Conservation (phyloP, 371 early-diverging fungal species). For the Parasitella parasitica region DNA sequence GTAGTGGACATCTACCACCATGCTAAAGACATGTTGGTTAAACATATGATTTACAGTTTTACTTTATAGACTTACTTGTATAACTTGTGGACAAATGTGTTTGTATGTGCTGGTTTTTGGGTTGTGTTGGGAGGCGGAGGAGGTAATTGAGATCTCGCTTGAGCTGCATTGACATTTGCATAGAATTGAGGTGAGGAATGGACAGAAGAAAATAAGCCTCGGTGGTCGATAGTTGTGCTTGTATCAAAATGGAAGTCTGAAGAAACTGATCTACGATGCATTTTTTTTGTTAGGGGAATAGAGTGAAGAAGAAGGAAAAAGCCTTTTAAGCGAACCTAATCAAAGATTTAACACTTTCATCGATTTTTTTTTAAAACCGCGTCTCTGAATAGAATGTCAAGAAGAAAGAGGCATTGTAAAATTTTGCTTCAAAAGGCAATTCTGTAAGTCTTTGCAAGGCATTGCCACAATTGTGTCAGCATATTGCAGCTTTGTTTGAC, state of each 20-base stretch:
- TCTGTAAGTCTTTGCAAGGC: no score
- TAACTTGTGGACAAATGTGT: constrained; percentile 48
- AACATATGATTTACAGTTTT: no score
- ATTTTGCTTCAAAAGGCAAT: neutral
- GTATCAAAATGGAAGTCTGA: constrained; percentile 13
- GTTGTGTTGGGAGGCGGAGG: constrained; percentile 32
- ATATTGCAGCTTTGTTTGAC: no score
- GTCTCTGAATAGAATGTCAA: neutral
- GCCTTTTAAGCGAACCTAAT: constrained; percentile 11
- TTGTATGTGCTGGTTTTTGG: constrained; percentile 28
- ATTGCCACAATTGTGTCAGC: neutral
- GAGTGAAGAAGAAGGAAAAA: constrained; percentile 3
- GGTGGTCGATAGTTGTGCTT: neutral
- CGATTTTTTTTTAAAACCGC: constrained; percentile 12
- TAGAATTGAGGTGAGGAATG: neutral
- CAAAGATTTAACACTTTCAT: no score
- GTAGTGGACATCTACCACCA: constrained; percentile 79
- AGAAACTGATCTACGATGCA: constrained; percentile 17
- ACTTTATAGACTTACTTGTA: constrained; percentile 44
- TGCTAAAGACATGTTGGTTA: constrained; percentile 41
- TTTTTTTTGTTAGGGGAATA: neutral
- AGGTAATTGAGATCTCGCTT: neutral
- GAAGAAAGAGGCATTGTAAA: neutral
- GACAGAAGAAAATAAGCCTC: neutral
- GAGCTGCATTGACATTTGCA: neutral